Evolutionary conservation across 2,329 filamentous ascomycete species (phyloP), one percentile per base, ranked within the genome.

Genomic region (Raffaelea arxii): DNA sequence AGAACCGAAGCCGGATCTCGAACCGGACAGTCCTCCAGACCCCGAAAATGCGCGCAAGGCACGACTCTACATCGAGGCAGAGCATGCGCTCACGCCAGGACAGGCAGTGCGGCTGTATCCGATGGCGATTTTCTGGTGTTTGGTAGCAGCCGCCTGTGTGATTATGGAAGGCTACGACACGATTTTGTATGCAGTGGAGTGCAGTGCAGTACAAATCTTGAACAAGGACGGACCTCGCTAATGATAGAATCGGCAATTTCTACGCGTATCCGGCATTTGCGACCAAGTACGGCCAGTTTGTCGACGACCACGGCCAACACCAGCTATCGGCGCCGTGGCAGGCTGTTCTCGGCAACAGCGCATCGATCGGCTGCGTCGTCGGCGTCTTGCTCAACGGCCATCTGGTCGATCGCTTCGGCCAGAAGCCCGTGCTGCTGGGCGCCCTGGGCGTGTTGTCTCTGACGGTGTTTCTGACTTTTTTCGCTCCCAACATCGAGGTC

Each of bases 241-340:
- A n/a, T n/a, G n/a, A n/a, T n/a, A 51, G 49, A 4, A 53, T 56
- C 35, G 54, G 53, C 22, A 54, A 52, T 39, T 56, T 56, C 35
- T 54, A 51, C 18, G 54, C 50, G 2, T 55, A 52, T 38, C 55
- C 56, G 6, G 41, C 52, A 5, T 58, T 56, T 27, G 49, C 50
- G 3, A 46, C 46, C 27, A 55, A 58, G 37, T 63, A 59, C 41
- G 62, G 62, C 6, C 53, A 55, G 30, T 61, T 55, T 42, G 54
- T 58, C 40, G 58, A 56, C 19, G 50, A 46, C 7, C 40, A 54
- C 22, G 57, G 57, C 18, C 52, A 52, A 7, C 64, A 62, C 43
- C 59, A 74, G 50, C 59, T 78, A 23, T 60, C 67, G 0, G 66
- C 69, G 0, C 53, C 65, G 1, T 78, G 75, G 75, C 72, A 76